Evolutionary conservation across 2,329 filamentous ascomycete genomes (phyloP).

Genomic region (Xylariales sp.): DNA sequence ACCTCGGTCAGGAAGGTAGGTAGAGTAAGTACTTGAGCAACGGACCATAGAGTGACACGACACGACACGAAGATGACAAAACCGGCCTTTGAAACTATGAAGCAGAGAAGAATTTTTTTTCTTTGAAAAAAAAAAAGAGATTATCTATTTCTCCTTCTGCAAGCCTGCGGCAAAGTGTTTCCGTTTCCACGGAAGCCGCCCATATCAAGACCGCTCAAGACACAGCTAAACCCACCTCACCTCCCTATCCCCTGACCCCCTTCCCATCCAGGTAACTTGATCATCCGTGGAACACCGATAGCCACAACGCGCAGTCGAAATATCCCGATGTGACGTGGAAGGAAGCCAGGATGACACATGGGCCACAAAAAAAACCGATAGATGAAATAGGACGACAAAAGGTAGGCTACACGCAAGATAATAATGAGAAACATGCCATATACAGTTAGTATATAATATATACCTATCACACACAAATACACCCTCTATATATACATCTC

Average conservation of each 20-base stretch:
- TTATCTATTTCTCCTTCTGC: conserved; percentile 13
- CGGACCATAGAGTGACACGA: not conserved
- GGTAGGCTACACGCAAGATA: not conserved
- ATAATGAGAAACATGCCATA: not conserved
- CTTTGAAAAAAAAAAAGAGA: not conserved
- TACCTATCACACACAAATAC: not conserved
- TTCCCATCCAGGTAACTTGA: not conserved
- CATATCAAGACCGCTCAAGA: not conserved
- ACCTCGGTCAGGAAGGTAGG: not conserved
- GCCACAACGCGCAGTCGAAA: not conserved
- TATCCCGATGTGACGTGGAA: not conserved
- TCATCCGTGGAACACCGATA: not conserved
- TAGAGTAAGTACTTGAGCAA: not conserved
- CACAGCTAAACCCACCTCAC: not conserved
- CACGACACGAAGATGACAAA: not conserved
- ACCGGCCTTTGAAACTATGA: conserved; percentile 1
- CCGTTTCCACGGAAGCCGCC: conserved; percentile 10
- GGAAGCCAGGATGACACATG: not conserved
- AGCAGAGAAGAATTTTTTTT: too few species aligned
- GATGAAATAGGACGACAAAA: not conserved
- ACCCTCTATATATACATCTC: not conserved
- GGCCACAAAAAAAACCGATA: too few species aligned
- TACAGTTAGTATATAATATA: not conserved
- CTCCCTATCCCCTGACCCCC: not conserved
- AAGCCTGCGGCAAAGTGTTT: conserved; percentile 28